Base-by-base conservation (phyloP, 768 basidiomycete species). In the Polyporus arcularius region DNA sequence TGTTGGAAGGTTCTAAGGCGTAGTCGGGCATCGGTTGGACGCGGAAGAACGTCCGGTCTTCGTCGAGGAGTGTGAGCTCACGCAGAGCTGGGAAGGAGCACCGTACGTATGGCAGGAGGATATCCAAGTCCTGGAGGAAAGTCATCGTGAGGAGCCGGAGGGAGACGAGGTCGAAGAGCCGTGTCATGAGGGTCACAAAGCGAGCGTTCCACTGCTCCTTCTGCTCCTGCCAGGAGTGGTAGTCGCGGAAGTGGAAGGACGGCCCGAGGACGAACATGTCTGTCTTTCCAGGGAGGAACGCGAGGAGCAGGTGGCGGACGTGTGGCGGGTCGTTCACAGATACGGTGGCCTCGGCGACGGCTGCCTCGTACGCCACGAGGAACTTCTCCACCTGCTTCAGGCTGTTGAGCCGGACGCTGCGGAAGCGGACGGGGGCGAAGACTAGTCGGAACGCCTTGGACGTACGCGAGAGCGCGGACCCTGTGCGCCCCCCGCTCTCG, bases 231-330 rank as follows among this genome's bases (percentile, higher is more conserved):
- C 50, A 62, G 4, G 61, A 57, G 30, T 48, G 15, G 51, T 18
- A 32, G 45, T 62, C 61, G 28, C 43, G 49, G 18, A 57, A 32
- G 46, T 53, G 51, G 39, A 5, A 57, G 6, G 47, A 15, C 3
- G 43, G 49, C 35, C 40, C 55, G 39, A 62, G 55, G 39, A 57
- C n/a, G 12, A 42, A 40, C 12, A 57, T n/a, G 31, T 62, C 61
- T n/a, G 52, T 55, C 45, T 53, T 35, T 12, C 46, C 38, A 6
- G 61, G 55, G 21, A 62, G 55, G 51, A 62, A 62, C 1, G 55
- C 32, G 21, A 62, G 52, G 11, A 62, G 35, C 4, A 62, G 51
- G 42, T 53, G 55, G 26, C 45, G 55, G 30, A 62, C 55, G n/a
- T 26, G 55, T 9, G 55, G 54, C 4, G 60, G 18, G 43, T 57